Conservation (phyloP, 2,329 filamentous ascomycete genomes). For the Fusarium longipes region DNA sequence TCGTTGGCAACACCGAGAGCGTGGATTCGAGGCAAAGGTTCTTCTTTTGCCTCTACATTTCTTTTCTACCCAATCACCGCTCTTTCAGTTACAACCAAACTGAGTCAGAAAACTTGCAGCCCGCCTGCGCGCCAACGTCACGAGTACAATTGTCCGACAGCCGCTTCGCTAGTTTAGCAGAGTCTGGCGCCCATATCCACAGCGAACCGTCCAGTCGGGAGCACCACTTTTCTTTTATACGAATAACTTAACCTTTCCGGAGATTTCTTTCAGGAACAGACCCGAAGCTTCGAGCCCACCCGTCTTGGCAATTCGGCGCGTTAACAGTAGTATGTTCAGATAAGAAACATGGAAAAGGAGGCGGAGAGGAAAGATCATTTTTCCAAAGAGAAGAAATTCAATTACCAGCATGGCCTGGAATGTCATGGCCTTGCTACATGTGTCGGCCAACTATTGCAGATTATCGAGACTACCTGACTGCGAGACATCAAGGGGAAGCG, state of each 20-base stretch:
- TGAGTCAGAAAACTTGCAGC: conserved; percentile 21
- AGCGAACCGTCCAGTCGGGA: conserved; percentile 41
- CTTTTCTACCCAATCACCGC: conserved; percentile 22
- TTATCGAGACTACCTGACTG: not conserved
- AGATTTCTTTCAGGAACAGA: conserved; percentile 37
- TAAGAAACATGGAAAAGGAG: not conserved
- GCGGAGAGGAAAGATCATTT: not conserved
- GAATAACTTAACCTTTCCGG: conserved; percentile 33
- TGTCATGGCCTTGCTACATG: not conserved
- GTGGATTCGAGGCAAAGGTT: conserved; percentile 17
- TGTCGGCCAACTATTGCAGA: conserved; percentile 9
- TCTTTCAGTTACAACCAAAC: not conserved
- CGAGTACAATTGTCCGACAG: conserved; percentile 28
- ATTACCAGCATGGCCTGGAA: not conserved
- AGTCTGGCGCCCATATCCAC: conserved; percentile 35
- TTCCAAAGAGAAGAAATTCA: not conserved
- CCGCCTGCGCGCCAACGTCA: conserved; percentile 25
- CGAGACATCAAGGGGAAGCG: conserved; percentile 11
- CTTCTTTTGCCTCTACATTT: conserved; percentile 1
- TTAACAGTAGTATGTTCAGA: not conserved
- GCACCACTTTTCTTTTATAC: conserved; percentile 30
- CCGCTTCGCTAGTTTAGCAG: conserved; percentile 29
- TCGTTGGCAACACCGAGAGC: conserved; percentile 6
- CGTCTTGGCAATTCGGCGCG: conserved; percentile 17
- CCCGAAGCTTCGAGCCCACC: conserved; percentile 22